These are phyloP conservation scores for Artomyces pyxidatus DNA, from an alignment of 768 basidiomycete species.

Conservation along the genomic window DNA sequence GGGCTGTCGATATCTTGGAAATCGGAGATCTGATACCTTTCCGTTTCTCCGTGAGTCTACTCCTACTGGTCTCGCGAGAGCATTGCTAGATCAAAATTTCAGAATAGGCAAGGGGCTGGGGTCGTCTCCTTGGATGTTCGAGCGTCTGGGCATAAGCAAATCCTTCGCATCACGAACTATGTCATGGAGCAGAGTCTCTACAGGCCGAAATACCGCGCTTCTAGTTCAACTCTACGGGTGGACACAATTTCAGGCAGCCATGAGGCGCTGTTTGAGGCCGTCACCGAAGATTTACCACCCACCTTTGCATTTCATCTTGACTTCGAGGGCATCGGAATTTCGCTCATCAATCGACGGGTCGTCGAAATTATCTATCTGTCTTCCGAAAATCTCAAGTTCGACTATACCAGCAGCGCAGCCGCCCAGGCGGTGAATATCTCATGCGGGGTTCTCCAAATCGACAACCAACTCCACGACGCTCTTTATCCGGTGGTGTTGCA, in stretches of 20 bases:
- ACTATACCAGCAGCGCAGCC: slow-evolving; percentile 71
- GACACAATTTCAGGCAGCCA: slow-evolving; percentile 63
- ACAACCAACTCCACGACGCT: slow-evolving; percentile 97
- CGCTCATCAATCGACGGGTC: slow-evolving; percentile 80
- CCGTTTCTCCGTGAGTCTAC: slow-evolving; percentile 59
- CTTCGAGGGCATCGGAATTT: slow-evolving; percentile 87
- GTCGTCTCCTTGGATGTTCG: slow-evolving; percentile 87
- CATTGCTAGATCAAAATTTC: background rate
- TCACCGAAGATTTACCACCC: slow-evolving; percentile 64
- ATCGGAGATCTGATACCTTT: slow-evolving; percentile 90
- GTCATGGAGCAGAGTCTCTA: slow-evolving; percentile 80
- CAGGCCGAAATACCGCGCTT: slow-evolving; percentile 57
- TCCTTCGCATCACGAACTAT: slow-evolving; percentile 83
- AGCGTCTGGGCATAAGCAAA: slow-evolving; percentile 79
- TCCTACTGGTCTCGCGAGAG: background rate
- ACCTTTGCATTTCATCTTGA: slow-evolving; percentile 63
- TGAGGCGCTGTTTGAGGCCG: slow-evolving; percentile 82
- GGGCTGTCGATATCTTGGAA: slow-evolving; percentile 86
- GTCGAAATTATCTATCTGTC: slow-evolving; percentile 88
- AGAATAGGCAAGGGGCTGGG: slow-evolving; percentile 50
- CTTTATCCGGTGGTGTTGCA: slow-evolving; percentile 92
- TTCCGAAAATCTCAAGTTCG: slow-evolving; percentile 68
- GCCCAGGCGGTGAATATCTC: slow-evolving; percentile 76
- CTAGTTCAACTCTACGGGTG: slow-evolving; percentile 45
- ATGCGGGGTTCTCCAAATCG: slow-evolving; percentile 85